phyloP scores from a whole-genome alignment of 805 yeast genomes.

The Pichia exigua region DNA sequence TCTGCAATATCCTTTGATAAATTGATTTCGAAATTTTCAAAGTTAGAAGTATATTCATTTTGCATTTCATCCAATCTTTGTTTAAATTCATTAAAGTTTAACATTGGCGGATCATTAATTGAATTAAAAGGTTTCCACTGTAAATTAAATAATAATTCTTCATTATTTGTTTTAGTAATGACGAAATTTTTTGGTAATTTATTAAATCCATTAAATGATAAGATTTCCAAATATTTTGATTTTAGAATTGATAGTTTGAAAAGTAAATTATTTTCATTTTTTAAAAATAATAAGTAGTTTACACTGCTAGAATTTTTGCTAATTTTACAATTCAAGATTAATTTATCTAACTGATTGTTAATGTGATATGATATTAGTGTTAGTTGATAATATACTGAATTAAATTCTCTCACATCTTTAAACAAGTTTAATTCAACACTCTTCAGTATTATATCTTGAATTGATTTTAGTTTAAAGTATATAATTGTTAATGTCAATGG shows the following conservation, averaged over 20 bases:
- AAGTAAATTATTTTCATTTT: conserved; percentile 2
- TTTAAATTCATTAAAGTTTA: conserved; percentile 37
- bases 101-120: conserved; percentile 69
- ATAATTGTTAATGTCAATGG: conserved; percentile 69
- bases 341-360: conserved; percentile 1
- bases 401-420: conserved; percentile 55
- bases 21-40: not conserved
- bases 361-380: conserved; percentile 18
- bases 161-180: conserved; percentile 17
- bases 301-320: not conserved
- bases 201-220: conserved; percentile 19
- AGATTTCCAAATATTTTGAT: conserved; percentile 19
- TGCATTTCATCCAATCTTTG: conserved; percentile 8
- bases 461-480: conserved; percentile 54
- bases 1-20: conserved; percentile 10
- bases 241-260: conserved; percentile 22
- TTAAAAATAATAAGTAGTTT: conserved; percentile 1
- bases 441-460: conserved; percentile 63
- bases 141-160: conserved; percentile 39
- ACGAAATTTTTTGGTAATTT: conserved; percentile 22
- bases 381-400: conserved; percentile 61
- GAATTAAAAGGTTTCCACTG: conserved; percentile 75
- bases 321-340: not conserved
- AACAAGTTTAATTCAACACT: conserved; percentile 74
- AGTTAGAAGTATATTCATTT: not conserved